phyloP scores from a whole-genome alignment of 2,329 filamentous ascomycete species.

The Calonectria fujianensis region DNA sequence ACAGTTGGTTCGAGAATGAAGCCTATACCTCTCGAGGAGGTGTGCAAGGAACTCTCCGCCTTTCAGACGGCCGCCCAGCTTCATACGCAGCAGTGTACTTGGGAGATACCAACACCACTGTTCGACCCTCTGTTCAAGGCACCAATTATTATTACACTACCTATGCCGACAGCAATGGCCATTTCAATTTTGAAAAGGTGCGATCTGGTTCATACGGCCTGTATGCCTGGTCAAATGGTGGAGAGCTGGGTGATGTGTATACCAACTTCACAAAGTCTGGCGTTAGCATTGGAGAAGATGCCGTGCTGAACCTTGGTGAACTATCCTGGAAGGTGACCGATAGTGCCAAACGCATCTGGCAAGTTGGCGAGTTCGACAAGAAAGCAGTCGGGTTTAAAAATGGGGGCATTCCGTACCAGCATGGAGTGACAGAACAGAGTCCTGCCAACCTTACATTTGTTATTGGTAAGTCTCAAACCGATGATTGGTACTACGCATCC shows the following conservation, averaged over 20 bases:
- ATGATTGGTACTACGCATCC: conserved; percentile 22
- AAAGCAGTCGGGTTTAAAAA: conserved; percentile 14
- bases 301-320: not conserved
- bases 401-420: conserved; percentile 9
- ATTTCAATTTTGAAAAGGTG: conserved; percentile 13
- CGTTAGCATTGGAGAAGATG: not conserved
- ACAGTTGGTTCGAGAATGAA: not conserved
- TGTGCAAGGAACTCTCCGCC: not conserved
- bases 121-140: not conserved
- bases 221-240: conserved; percentile 12
- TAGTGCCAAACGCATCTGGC: conserved; percentile 7
- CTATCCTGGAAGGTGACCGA: not conserved
- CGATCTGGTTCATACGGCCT: conserved; percentile 12
- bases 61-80: conserved; percentile 12
- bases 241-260: not conserved
- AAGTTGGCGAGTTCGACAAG: conserved; percentile 12
- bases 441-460: conserved; percentile 14
- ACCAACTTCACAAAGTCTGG: conserved; percentile 9
- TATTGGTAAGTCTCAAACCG: not conserved
- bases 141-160: conserved; percentile 14
- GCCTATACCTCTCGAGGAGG: conserved; percentile 2
- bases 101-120: conserved; percentile 11
- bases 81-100: conserved; percentile 8
- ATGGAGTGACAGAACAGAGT: conserved; percentile 1
- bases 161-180: not conserved